Evolutionary conservation across 2,329 filamentous ascomycete species (phyloP).

Genomic region (Colletotrichum sp.): DNA sequence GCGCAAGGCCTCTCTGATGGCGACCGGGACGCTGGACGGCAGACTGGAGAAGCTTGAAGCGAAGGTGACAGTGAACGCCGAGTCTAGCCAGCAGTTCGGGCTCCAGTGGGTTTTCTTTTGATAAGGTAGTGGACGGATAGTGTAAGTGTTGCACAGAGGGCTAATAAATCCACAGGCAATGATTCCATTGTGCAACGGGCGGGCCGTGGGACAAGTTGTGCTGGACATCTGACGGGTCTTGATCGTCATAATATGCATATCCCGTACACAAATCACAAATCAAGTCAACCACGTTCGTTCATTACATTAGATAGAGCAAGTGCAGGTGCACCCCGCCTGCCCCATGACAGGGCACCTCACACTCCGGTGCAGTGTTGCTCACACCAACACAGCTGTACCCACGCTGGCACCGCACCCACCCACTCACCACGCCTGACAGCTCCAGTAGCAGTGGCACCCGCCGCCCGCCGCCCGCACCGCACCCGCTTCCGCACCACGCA

Average conservation of each 20-base stretch:
- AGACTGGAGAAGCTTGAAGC: background rate
- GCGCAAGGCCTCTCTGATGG: background rate
- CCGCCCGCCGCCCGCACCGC: constrained; percentile 4
- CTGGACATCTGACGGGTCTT: background rate
- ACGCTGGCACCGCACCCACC: background rate
- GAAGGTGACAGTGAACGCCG: background rate
- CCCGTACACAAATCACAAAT: background rate
- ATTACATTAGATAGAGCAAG: background rate
- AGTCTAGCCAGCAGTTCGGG: background rate
- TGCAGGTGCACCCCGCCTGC: background rate
- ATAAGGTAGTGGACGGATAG: too few relatives aligned
- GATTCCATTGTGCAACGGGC: background rate
- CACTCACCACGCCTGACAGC: constrained; percentile 1
- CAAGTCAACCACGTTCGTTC: background rate
- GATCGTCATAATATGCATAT: background rate
- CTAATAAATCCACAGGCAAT: background rate
- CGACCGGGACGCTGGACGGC: background rate
- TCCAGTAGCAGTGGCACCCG: background rate
- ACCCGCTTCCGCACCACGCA: constrained; percentile 11
- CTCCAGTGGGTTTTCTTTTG: background rate
- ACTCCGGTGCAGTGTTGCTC: background rate
- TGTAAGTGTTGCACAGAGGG: background rate
- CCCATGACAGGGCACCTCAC: background rate
- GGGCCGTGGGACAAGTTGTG: background rate
- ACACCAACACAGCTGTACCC: background rate